These are phyloP conservation scores for Saccharomycopsis hybrid DNA, from an alignment of 1,139 yeast species.

Conservation along the genomic window DNA sequence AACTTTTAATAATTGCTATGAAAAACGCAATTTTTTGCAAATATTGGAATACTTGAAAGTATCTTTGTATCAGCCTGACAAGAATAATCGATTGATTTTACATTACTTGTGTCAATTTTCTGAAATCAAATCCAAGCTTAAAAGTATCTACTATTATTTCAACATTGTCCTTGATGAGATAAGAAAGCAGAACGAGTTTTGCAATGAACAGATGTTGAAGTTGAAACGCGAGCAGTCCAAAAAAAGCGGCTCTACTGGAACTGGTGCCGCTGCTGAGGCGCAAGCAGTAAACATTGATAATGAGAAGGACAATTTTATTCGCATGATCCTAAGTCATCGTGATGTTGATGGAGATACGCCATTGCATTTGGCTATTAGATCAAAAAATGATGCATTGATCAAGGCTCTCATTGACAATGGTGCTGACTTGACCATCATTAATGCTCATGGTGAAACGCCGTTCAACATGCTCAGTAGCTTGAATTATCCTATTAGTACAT, in stretches of 20 bases:
- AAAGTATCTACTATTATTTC: conserved; percentile 35
- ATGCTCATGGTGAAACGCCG: conserved; percentile 20
- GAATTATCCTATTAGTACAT: conserved; percentile 5
- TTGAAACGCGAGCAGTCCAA: conserved; percentile 9
- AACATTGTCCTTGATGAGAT: conserved; percentile 33
- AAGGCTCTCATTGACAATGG: conserved; percentile 14
- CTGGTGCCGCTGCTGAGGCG: too few species aligned
- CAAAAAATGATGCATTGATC: conserved; percentile 10
- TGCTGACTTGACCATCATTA: conserved; percentile 16
- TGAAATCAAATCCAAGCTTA: conserved; percentile 43
- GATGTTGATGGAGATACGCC: conserved; percentile 68
- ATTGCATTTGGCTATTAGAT: conserved; percentile 46
- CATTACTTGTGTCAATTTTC: conserved; percentile 65
- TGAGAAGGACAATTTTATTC: conserved; percentile 39
- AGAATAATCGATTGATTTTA: conserved; percentile 64
- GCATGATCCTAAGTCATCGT: conserved; percentile 60
- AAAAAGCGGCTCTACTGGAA: neutral
- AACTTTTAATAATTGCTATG: conserved; percentile 83
- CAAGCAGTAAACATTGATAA: conserved; percentile 9
- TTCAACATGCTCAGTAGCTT: conserved; percentile 11
- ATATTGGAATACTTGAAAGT: conserved; percentile 65
- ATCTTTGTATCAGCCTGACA: conserved; percentile 67
- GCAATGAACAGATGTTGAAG: conserved; percentile 19
- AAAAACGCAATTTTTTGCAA: conserved; percentile 64
- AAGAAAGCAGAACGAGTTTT: conserved; percentile 25